Conservation (phyloP, 768 basidiomycete genomes). For the Kondoa malvinella region DNA sequence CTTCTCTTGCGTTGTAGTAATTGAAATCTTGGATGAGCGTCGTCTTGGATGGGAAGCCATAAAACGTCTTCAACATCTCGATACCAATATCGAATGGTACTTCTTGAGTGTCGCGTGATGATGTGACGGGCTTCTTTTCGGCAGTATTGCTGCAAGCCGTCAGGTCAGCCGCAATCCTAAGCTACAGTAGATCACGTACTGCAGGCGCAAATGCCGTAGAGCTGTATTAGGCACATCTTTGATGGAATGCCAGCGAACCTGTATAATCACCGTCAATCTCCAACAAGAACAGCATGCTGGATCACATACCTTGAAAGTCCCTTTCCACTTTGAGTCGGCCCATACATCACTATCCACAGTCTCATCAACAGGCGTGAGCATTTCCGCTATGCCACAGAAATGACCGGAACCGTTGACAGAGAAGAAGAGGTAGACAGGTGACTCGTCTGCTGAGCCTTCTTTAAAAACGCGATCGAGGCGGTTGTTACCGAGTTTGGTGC, state of each 20-base stretch:
- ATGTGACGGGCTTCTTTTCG: conserved; percentile 95
- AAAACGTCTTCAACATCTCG: conserved; percentile 91
- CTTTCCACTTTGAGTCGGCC: conserved; percentile 99
- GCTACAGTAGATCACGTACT: conserved; percentile 37
- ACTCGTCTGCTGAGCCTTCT: conserved; percentile 61
- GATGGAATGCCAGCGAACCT: not conserved
- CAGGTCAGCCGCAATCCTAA: conserved; percentile 20
- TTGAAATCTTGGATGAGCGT: not conserved
- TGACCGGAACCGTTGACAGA: conserved; percentile 79
- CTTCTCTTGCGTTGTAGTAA: not conserved
- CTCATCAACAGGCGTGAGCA: conserved; percentile 92
- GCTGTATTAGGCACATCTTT: conserved; percentile 55
- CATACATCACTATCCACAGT: conserved; percentile 87
- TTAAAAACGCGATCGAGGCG: conserved; percentile 93
- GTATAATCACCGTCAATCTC: conserved; percentile 12
- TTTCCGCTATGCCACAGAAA: conserved; percentile 97
- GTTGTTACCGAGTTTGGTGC: conserved; percentile 59
- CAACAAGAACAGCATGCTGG: conserved; percentile 44
- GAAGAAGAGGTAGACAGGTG: conserved; percentile 95
- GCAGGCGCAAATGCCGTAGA: conserved; percentile 70
- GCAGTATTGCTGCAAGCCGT: conserved; percentile 62
- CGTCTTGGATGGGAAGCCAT: conserved; percentile 79
- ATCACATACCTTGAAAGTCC: conserved; percentile 92
- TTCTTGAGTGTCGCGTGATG: conserved; percentile 94
- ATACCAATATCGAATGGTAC: conserved; percentile 86